Evolutionary conservation across 352 stramenopile species (phyloP), one percentile per base, ranked within the genome.

Genomic region (Globisporangium camurandrum): DNA sequence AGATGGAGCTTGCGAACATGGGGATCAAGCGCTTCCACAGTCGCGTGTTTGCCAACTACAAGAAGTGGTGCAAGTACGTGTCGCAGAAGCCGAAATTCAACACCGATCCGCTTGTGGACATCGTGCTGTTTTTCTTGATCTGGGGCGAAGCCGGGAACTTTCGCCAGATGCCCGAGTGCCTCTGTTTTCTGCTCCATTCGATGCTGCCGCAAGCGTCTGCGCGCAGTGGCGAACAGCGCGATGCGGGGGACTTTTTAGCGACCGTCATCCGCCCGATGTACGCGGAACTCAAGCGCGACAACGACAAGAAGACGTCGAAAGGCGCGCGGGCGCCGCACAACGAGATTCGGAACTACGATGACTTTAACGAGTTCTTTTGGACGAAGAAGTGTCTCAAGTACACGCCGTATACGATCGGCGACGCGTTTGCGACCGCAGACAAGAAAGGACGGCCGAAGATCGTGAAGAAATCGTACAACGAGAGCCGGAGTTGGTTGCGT

Each of bases 281-380:
- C 67, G 39, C 38, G 3, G 82, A 93, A 54, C 24, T 93, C 19
- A 91, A 90, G 67, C 83, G 84, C 27, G 82, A 93, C 55, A 90
- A 88, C 40, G 80, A 91, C 72, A 93, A 93, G 66, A 93, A 93
- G 63, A 93, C 82, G 5, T 61, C 73, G 8, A 82, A 90, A 54
- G 82, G 82, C 14, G 74, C 73, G 11, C 77, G 82, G 6, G 79
- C 82, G 9, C 52, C 77, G 12, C 82, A 93, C 54, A 42, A 57
- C 8, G 73, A 93, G 50, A 90, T 93, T 34, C 77, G 82, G 14
- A 91, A 91, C 63, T 93, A 93, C 57, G 82, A 93, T 38, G 82
- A 93, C 49, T 93, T 93, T 43, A 93, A 93, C 59, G 82, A 93
- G 64, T 93, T 91, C 38, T 93, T 93, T 56, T 93, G 82, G 82